Evolutionary conservation across 2,329 filamentous ascomycete genomes (phyloP).

Genomic region (Emydomyces testavorans): DNA sequence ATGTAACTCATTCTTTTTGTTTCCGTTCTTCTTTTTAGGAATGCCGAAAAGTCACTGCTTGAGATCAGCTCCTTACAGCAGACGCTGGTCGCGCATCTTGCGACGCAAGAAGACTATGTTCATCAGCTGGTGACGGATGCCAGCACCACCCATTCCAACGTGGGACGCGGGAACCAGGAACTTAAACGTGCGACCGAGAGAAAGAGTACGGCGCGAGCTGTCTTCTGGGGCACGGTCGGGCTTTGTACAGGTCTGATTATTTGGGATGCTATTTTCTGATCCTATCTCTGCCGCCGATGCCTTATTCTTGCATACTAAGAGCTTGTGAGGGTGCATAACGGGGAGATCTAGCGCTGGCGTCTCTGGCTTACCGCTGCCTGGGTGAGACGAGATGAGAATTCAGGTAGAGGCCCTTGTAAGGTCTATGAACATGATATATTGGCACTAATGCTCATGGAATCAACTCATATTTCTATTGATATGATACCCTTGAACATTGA

Average conservation of each 20-base stretch:
- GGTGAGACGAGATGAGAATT: no score
- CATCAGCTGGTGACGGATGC: slow-evolving; percentile 80
- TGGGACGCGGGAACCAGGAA: slow-evolving; percentile 81
- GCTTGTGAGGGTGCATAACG: no score
- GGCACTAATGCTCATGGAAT: no score
- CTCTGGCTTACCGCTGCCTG: no score
- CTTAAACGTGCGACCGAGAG: slow-evolving; percentile 69
- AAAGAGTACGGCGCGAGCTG: slow-evolving; percentile 60
- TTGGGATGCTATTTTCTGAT: slow-evolving; percentile 59
- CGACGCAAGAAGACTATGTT: slow-evolving; percentile 77
- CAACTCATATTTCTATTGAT: no score
- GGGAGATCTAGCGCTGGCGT: no score
- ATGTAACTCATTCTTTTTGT: no score
- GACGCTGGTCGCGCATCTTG: slow-evolving; percentile 73
- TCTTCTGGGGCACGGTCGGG: slow-evolving; percentile 68
- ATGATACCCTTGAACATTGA: no score
- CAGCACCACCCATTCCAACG: slow-evolving; percentile 68
- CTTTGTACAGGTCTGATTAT: slow-evolving; percentile 62
- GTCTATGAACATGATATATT: no score
- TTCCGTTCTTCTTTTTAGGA: slow-evolving; percentile 40
- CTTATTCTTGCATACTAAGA: no score
- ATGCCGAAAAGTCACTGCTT: slow-evolving; percentile 76
- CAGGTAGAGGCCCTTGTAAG: no score
- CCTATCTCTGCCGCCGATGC: no score
- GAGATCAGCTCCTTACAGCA: slow-evolving; percentile 91